Evolutionary conservation across 495 filamentous ascomycete genomes (phyloP).

Genomic region (Sordaria brevicollis): DNA sequence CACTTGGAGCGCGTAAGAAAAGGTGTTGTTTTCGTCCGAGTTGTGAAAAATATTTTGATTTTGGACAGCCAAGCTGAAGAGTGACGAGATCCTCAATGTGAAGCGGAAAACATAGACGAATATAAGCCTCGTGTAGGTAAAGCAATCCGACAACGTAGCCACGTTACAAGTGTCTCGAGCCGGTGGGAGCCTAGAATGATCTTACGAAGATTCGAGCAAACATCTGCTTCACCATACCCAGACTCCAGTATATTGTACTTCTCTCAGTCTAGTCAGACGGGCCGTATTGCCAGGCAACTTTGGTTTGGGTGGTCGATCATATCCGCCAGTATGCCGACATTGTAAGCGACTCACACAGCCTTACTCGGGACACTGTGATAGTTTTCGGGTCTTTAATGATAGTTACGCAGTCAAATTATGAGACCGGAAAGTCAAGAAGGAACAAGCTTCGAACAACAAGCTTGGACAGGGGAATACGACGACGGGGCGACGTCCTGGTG

Average conservation of each 20-base stretch:
- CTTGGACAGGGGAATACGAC: neutral
- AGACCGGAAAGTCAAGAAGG: neutral
- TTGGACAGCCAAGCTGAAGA: neutral
- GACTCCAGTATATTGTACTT: neutral
- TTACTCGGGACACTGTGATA: neutral
- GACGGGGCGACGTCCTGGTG: neutral
- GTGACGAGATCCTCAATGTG: neutral
- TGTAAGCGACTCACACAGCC: neutral
- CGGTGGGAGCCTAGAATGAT: neutral
- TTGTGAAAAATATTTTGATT: neutral
- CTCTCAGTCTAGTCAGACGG: neutral
- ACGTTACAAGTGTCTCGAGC: neutral
- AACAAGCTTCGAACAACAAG: neutral
- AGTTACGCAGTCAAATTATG: neutral
- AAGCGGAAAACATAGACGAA: neutral
- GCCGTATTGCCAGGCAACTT: neutral
- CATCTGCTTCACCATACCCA: neutral
- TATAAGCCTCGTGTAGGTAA: neutral
- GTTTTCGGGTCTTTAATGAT: too few relatives aligned
- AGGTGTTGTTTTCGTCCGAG: neutral
- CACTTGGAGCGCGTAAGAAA: neutral
- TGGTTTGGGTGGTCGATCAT: neutral
- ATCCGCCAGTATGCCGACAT: neutral
- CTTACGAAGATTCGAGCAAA: neutral
- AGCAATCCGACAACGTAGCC: neutral